A percentile compares a stretch with the other conserved stretches of the same genome.
These are phyloP conservation scores for Fusarium sp. DNA, from an alignment of 2,329 filamentous ascomycete genomes.

Conservation along the genomic window DNA sequence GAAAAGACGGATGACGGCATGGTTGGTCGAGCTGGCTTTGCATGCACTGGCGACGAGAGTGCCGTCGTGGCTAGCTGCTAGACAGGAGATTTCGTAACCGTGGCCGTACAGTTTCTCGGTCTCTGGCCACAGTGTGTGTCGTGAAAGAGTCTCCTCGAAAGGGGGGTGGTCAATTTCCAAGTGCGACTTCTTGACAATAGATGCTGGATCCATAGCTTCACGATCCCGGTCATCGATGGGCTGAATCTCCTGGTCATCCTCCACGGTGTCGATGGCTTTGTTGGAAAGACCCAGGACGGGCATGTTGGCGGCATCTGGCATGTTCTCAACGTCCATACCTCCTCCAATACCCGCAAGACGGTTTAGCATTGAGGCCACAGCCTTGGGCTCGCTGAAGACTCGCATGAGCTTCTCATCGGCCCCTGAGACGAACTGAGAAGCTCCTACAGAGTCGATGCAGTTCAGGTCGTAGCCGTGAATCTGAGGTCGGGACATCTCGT, in stretches of 20 bases:
- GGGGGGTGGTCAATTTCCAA: constrained; percentile 80
- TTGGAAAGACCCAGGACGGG: constrained; percentile 96
- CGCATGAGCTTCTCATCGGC: constrained; percentile 98
- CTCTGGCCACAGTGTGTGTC: constrained; percentile 95
- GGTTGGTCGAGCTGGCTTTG: constrained; percentile 90
- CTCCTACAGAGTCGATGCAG: constrained; percentile 82
- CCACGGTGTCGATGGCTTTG: constrained; percentile 79
- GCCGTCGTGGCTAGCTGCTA: constrained; percentile 82
- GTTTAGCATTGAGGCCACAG: constrained; percentile 79
- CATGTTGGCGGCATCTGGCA: constrained; percentile 93
- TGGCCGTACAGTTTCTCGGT: constrained; percentile 97
- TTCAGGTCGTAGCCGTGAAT: constrained; percentile 99
- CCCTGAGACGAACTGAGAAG: constrained; percentile 87
- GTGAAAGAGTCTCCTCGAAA: constrained; percentile 87
- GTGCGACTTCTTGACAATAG: constrained; percentile 68
- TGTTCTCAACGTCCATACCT: constrained; percentile 53
- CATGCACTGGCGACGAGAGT: constrained; percentile 88
- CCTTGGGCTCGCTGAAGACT: constrained; percentile 90
- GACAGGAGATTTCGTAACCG: constrained; percentile 93
- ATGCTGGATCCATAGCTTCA: constrained; percentile 67
- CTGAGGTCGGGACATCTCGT: constrained; percentile 94
- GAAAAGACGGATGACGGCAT: constrained; percentile 93
- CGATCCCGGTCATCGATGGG: constrained; percentile 62
- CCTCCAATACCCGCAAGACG: constrained; percentile 73
- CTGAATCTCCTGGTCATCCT: constrained; percentile 62